Base-by-base conservation (phyloP, 1,284 basidiomycete genomes). In the Cutaneotrichosporon sp. region DNA sequence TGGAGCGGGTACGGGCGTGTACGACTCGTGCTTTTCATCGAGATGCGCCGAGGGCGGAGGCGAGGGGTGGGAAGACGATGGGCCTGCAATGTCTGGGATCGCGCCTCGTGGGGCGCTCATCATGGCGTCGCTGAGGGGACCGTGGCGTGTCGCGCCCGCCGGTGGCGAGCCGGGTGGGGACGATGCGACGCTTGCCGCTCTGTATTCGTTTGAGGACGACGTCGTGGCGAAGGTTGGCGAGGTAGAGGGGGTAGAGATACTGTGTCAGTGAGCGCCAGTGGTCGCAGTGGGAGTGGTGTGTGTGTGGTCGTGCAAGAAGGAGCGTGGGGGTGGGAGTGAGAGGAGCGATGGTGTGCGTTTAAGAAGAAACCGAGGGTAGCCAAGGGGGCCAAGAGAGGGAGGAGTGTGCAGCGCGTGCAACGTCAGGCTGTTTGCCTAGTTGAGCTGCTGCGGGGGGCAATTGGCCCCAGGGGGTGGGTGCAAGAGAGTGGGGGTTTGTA, bases 181-280 rank as follows among this genome's bases (percentile, higher is more conserved):
- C 23, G 59, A 57, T 26, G 55, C 54, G 8, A 63, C 49, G 22
- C 58, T 59, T 44, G 58, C 45, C 4, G 66, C 63, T 62, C 66
- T 66, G 62, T 30, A 37, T 48, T 48, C 37, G 51, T 33, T 17
- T 21, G 13, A 17, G 33, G 39, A 30, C 35, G 50, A 18, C 42
- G 18, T 52, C 45, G 20, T 26, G 39, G 37, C 17, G 38, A 46
- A 4, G 39, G 30, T 9, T 4, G 64, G 46, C 54, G 30, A 52
- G 39, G 64, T 62, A 14, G 63, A 61, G 8, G 63, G 55, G 20
- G 63, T 60, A 38, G 67, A 65, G 48, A 68, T 59, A 56, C 68
- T 70, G 18, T 41, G 52, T 48, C 34, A 49, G 64, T 65, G 54
- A 66, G 67, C 51, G 51, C 30, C 46, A n/a, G 26, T 30, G 26